phyloP scores from a whole-genome alignment of 2,329 filamentous ascomycete species.

The Salinomyces thailandicus region DNA sequence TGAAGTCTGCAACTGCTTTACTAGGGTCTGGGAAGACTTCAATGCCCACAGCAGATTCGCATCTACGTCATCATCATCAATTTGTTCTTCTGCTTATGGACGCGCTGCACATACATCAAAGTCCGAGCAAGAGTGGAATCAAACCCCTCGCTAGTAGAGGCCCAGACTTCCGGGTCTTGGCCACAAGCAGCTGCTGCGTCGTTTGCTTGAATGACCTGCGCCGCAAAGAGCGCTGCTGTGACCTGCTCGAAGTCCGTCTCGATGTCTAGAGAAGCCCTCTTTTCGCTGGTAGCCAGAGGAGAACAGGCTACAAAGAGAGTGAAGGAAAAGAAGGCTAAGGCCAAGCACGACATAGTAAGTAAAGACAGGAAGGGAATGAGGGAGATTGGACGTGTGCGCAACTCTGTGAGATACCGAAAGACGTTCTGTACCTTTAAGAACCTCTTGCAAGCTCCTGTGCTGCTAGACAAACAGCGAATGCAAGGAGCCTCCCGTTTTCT shows the following conservation, averaged over 20 bases:
- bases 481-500: not conserved
- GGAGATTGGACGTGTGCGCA: not conserved
- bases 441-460: no score
- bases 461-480: not conserved
- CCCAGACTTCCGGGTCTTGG: not conserved
- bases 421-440: no score
- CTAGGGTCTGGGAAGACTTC: not conserved
- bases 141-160: not conserved
- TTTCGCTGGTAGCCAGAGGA: not conserved
- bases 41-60: constrained; percentile 1
- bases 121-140: not conserved
- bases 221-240: not conserved
- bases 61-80: not conserved
- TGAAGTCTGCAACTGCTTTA: not conserved
- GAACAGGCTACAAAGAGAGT: not conserved
- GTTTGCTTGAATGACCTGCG: not conserved
- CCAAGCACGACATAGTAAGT: no score
- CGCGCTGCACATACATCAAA: not conserved
- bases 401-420: no score
- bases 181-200: not conserved
- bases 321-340: not conserved
- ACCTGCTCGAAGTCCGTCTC: not conserved
- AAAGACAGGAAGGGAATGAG: not conserved
- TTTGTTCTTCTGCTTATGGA: not conserved
- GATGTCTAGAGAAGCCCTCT: not conserved